Evolutionary conservation across 1,139 yeast genomes (phyloP).

Genomic region (Spencermartinsiella ligniputridi): DNA sequence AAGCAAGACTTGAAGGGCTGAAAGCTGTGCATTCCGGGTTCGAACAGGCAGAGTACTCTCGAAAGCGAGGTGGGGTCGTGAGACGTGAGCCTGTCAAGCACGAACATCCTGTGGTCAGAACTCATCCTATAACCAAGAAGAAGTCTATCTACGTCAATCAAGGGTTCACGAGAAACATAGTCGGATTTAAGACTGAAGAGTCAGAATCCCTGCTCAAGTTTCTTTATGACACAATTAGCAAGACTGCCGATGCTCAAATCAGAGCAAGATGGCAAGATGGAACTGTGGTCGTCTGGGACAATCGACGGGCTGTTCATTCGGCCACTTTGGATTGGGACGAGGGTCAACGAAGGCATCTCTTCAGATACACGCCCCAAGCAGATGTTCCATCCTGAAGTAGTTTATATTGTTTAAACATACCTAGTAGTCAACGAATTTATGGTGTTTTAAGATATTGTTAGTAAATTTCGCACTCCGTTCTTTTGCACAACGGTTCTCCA

Average conservation of each 20-base stretch:
- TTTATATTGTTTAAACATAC: constrained; percentile 15
- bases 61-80: constrained; percentile 44
- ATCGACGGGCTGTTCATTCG: constrained; percentile 59
- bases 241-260: constrained; percentile 50
- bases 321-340: constrained; percentile 62
- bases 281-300: constrained; percentile 63
- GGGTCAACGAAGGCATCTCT: constrained; percentile 46
- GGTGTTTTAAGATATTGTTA: too few relatives aligned
- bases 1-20: constrained; percentile 46
- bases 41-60: constrained; percentile 45
- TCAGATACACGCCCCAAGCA: constrained; percentile 33
- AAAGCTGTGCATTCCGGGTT: constrained; percentile 50
- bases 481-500: too few relatives aligned
- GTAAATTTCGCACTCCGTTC: too few relatives aligned
- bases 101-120: constrained; percentile 53
- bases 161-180: constrained; percentile 51
- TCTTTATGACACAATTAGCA: constrained; percentile 45
- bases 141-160: constrained; percentile 51
- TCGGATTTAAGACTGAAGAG: constrained; percentile 54
- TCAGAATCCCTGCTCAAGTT: constrained; percentile 48
- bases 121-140: constrained; percentile 53
- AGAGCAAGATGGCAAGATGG: constrained; percentile 57
- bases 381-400: constrained; percentile 26
- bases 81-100: constrained; percentile 48
- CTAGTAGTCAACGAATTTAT: constrained; percentile 16